Evolutionary conservation across 1,284 basidiomycete species (phyloP).

Genomic region (Tilletia caries): DNA sequence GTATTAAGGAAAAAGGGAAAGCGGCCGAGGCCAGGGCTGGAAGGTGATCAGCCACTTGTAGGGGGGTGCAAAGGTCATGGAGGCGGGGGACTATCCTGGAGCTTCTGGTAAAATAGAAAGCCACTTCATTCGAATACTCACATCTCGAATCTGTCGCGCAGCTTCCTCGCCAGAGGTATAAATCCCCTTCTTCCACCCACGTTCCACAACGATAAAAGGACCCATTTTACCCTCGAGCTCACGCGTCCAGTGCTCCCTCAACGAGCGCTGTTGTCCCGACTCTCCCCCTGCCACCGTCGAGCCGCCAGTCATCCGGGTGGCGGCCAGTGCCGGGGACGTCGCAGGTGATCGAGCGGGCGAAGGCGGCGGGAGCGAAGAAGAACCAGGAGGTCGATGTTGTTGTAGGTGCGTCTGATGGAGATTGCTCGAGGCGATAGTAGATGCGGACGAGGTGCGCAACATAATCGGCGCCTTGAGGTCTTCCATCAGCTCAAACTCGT

Average conservation of each 20-base stretch:
- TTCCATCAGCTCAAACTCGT: neutral
- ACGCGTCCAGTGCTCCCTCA: slow-evolving; percentile 2
- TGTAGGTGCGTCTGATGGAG: neutral
- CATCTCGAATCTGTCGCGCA: slow-evolving; percentile 27
- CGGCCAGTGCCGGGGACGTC: neutral
- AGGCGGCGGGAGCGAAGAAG: neutral
- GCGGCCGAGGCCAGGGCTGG: too few species aligned
- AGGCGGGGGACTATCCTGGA: too few species aligned
- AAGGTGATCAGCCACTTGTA: too few species aligned
- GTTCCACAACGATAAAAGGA: slow-evolving; percentile 27
- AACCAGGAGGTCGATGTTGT: too few species aligned
- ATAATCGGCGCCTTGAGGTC: neutral
- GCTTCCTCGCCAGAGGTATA: slow-evolving; percentile 29
- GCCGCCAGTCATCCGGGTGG: neutral
- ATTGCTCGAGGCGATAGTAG: neutral
- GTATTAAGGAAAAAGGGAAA: too few species aligned
- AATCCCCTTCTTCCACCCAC: slow-evolving; percentile 36
- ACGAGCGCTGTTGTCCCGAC: neutral
- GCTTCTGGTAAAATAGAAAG: neutral
- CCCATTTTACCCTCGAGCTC: slow-evolving; percentile 11
- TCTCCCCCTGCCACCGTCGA: too few species aligned
- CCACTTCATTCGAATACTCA: slow-evolving; percentile 12
- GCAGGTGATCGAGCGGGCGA: neutral
- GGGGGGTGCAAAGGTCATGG: too few species aligned
- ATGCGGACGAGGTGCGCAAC: neutral